Conservation (phyloP, 2,329 filamentous ascomycete species). For the Magnaporthiopsis poae region DNA sequence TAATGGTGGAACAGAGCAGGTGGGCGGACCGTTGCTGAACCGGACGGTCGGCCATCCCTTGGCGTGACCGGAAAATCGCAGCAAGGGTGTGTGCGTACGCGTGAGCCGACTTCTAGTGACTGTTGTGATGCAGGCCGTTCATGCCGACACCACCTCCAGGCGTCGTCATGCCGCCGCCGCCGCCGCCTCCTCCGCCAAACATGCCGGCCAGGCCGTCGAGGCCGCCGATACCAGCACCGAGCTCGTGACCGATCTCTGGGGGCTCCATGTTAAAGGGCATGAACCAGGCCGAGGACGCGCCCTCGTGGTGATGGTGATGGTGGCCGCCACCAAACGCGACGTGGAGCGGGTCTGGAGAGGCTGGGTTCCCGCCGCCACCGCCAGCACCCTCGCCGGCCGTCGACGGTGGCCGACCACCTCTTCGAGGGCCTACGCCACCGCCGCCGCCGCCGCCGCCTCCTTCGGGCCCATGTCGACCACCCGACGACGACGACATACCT, state of each 20-base stretch:
- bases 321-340: constrained; percentile 17
- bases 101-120: constrained; percentile 1
- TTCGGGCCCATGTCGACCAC: constrained; percentile 15
- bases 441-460: too few species aligned
- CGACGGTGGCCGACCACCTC: constrained; percentile 1
- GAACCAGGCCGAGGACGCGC: constrained; percentile 66
- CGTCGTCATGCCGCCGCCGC: constrained; percentile 23
- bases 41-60: too few species aligned
- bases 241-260: constrained; percentile 46
- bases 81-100: too few species aligned
- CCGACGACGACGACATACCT: constrained; percentile 11
- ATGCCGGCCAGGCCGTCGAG: constrained; percentile 41
- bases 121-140: constrained; percentile 12
- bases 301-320: constrained; percentile 27
- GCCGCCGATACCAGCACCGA: constrained; percentile 29
- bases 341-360: constrained; percentile 6
- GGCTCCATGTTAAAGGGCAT: constrained; percentile 88
- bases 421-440: neutral
- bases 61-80: too few species aligned
- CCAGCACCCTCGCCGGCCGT: neutral
- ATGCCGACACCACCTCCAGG: constrained; percentile 25
- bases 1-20: neutral
- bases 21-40: neutral
- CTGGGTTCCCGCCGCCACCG: neutral
- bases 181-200: constrained; percentile 30